phyloP scores from a whole-genome alignment of 495 filamentous ascomycete species.

The Penicillium tannophilum region DNA sequence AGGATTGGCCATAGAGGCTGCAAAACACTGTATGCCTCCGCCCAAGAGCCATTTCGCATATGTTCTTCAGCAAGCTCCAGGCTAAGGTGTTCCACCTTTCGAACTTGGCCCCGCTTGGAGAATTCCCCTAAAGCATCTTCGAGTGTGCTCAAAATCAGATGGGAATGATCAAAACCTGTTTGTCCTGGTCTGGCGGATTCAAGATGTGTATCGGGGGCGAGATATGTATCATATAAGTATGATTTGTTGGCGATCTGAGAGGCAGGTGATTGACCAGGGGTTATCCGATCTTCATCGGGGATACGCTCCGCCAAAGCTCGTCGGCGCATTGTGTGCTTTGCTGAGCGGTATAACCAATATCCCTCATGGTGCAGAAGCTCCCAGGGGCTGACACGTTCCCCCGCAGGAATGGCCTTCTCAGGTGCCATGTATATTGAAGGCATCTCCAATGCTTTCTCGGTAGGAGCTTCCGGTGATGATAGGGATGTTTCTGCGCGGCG shows the following conservation, averaged over 20 bases:
- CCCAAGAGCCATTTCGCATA: slow-evolving; percentile 62
- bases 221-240: slow-evolving; percentile 80
- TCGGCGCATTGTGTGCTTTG: slow-evolving; percentile 64
- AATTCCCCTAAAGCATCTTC: slow-evolving; percentile 67
- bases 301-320: slow-evolving; percentile 65
- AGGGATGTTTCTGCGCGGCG: slow-evolving; percentile 55
- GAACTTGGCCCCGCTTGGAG: slow-evolving; percentile 58
- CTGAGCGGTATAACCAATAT: slow-evolving; percentile 78
- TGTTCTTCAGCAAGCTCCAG: slow-evolving; percentile 71
- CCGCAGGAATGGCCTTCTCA: slow-evolving; percentile 66
- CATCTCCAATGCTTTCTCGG: slow-evolving; percentile 21
- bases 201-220: slow-evolving; percentile 74
- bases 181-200: slow-evolving; percentile 62
- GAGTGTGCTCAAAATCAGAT: slow-evolving; percentile 61
- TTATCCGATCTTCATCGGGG: slow-evolving; percentile 70
- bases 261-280: slow-evolving; percentile 67
- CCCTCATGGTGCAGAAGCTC: slow-evolving; percentile 83
- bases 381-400: slow-evolving; percentile 71
- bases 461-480: slow-evolving; percentile 33
- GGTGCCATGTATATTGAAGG: slow-evolving; percentile 56
- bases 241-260: slow-evolving; percentile 67
- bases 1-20: slow-evolving; percentile 71
- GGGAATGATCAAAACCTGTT: slow-evolving; percentile 63
- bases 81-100: slow-evolving; percentile 67
- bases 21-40: slow-evolving; percentile 66